Base-by-base conservation (phyloP, 257 asterid species). In the Penstemon eatonii region DNA sequence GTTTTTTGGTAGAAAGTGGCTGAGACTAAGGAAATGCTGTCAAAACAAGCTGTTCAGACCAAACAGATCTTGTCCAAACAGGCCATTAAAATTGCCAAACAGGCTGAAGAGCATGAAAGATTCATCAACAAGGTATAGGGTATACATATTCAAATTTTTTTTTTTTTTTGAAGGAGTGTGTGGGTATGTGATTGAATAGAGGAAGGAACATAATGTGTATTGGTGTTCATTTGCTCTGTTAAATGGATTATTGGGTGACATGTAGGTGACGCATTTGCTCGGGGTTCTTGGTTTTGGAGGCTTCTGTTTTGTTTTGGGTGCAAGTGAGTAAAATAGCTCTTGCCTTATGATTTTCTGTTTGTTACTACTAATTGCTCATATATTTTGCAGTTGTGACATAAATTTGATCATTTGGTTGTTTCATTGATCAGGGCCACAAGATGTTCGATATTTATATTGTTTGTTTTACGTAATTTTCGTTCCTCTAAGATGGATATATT, bases 241-340 rank as follows among this genome's bases (percentile, higher is more conserved):
- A 59, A 25, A 25, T 25, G 33, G 33, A 25, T 25, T 25, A 25
- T 25, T 25, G 33, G 33, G 33, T 25, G 33, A 25, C 33, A 55
- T 80, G 73, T 75, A 93, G 97, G 95, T 93, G 79, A 90, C 95
- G 8, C 92, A 93, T 81, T 80, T 93, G 80, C 58, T 90, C 54
- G 95, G 97, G 76, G 99, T 93, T 84, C 93, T 93, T 79, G 95
- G 95, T 37, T 93, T 93, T 78, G 99, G 97, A 65, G 92, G 92
- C 60, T 90, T 93, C 71, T 93, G 96, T 86, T 93, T 93, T 79
- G 75, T 93, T 60, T 83, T 89, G 86, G 99, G 99, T 41, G 97
- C 99, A 85, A 87, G 97, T 93, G 67, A 78, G 97, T 85, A 51
- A 9, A 63, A 25, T 25, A 25, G 2, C 33, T 25, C 33, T 25